Evolutionary conservation across 2,329 filamentous ascomycete species (phyloP).

Genomic region (Dactylonectria macrodidyma): DNA sequence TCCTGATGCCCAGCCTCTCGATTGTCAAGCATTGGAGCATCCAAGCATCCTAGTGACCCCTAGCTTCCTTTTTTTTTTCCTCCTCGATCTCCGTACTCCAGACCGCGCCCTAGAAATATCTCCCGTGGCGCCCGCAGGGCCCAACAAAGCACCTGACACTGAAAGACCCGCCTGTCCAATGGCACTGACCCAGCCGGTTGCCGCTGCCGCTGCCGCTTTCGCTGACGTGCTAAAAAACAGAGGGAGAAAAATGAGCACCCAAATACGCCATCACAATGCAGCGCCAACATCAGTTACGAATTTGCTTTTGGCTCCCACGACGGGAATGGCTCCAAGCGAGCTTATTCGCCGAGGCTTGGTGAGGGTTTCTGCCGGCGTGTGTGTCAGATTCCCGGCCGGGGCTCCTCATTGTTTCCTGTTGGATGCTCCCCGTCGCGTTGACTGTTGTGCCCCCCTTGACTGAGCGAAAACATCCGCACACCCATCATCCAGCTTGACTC

Average conservation of each 20-base stretch:
- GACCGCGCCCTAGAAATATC: slow-evolving; percentile 15
- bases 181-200: slow-evolving; percentile 24
- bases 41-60: background rate
- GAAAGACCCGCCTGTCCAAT: slow-evolving; percentile 29
- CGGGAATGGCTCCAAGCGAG: slow-evolving; percentile 5
- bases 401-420: slow-evolving; percentile 13
- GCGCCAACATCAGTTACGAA: slow-evolving; percentile 16
- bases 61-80: slow-evolving; percentile 1
- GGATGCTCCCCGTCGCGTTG: slow-evolving; percentile 3
- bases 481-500: background rate
- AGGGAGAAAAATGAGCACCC: slow-evolving; percentile 30
- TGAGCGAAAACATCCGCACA: background rate
- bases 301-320: slow-evolving; percentile 26
- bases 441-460: background rate
- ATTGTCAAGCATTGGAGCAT: slow-evolving; percentile 11
- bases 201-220: slow-evolving; percentile 31
- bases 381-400: slow-evolving; percentile 24
- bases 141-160: slow-evolving; percentile 22
- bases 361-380: slow-evolving; percentile 17
- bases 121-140: slow-evolving; percentile 20
- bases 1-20: background rate
- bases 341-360: slow-evolving; percentile 23
- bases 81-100: background rate
- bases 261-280: slow-evolving; percentile 24
- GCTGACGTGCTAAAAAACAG: slow-evolving; percentile 36